Evolutionary conservation across 1,139 yeast species (phyloP), one percentile per base, ranked within the genome.

Genomic region (Sugiyamaella xylanicola): DNA sequence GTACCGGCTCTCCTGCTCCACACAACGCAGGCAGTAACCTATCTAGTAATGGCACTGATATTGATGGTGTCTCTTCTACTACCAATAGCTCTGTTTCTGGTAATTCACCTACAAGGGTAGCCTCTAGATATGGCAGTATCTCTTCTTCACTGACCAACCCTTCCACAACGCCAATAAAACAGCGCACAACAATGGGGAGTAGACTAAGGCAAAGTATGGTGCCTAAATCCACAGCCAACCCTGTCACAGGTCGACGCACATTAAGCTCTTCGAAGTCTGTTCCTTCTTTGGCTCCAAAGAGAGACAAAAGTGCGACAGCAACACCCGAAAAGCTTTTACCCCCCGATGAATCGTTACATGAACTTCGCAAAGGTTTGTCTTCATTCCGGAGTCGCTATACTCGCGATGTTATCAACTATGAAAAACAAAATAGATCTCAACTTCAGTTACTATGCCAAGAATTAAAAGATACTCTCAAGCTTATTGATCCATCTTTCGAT

Each of bases 391-490:
- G 39, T 27, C 27, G 19, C 4, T 48, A 61, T 29, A 17, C 52
- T n/a, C 36, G 46, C 4, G 46, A 48, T 27, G 27, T 55, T 53
- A 40, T 56, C 51, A 27, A 48, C 45, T 55, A 48, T 39, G 53
- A 56, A 42, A 57, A 50, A 40, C 37, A 48, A n/a, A 53, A 42
- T 20, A 37, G 36, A 17, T 58, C 55, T 21, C 62, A 59, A 45
- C 17, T 64, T n/a, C 59, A 56, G 27, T 52, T 48, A n/a, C 58
- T 65, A 11, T 60, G 60, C 27, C 47, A 51, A 3, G 67, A 65
- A 47, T 51, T 65, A 35, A 56, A 51, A 29, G 60, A 56, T 39
- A 65, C 68, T 1, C 44, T 63, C 15, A 37, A 39, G 22, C 17
- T 63, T 42, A 49, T 64, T 35, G 64, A 64, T 5, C 46, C 46